Evolutionary conservation across 371 early-diverging fungal genomes (phyloP).

Genomic region (Mortierella polycephala): DNA sequence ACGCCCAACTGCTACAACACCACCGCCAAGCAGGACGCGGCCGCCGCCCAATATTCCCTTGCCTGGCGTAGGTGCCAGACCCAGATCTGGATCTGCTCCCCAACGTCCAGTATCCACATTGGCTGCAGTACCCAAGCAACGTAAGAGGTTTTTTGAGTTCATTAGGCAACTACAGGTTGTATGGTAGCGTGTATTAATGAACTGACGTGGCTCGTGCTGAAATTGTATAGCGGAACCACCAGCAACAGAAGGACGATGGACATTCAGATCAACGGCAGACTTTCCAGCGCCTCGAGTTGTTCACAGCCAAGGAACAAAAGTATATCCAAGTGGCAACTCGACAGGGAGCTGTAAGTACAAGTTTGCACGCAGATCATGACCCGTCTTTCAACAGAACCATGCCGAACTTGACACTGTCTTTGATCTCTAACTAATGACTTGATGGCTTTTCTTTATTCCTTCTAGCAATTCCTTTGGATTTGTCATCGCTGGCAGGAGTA

Average conservation of each 20-base stretch:
- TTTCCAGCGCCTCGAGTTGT: conserved; percentile 38
- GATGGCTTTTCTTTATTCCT: not conserved
- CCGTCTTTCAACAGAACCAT: conserved; percentile 1
- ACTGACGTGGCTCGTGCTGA: not conserved
- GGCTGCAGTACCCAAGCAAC: conserved; percentile 10
- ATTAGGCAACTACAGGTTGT: not conserved
- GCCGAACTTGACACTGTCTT: not conserved
- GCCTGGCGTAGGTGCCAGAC: conserved; percentile 26
- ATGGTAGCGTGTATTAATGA: not conserved
- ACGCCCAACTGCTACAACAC: conserved; percentile 8
- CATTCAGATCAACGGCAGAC: conserved; percentile 29
- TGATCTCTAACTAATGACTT: not conserved
- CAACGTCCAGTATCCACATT: conserved; percentile 6
- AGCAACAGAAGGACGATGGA: conserved; percentile 49
- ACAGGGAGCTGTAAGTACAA: conserved; percentile 36
- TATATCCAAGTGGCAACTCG: conserved; percentile 45
- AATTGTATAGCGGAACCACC: conserved; percentile 32
- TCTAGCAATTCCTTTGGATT: conserved; percentile 34
- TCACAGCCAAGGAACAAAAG: conserved; percentile 12
- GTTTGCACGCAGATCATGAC: too few species aligned
- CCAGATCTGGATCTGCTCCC: conserved; percentile 48
- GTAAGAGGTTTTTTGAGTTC: conserved; percentile 3
- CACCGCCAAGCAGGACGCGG: conserved; percentile 27
- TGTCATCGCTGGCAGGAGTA: conserved; percentile 29
- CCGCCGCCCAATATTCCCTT: conserved; percentile 21